A percentile compares a stretch with the other conserved stretches of the same genome.
Conservation (phyloP, 2,329 filamentous ascomycete genomes). For the Pezicula radicicola region DNA sequence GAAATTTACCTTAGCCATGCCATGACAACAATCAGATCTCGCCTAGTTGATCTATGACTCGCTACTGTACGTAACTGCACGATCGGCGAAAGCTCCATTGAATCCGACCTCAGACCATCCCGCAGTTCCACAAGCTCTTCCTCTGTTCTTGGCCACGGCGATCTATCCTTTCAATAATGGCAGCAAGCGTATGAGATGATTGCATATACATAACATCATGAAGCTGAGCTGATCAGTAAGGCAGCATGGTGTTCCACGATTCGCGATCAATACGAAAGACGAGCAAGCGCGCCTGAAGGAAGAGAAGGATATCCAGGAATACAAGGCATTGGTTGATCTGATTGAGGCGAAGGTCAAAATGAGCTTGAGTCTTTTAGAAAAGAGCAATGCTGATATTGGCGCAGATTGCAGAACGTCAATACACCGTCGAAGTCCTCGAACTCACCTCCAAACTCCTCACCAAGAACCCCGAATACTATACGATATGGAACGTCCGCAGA, state of each 20-base stretch:
- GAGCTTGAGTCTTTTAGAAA: constrained; percentile 1
- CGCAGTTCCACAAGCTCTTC: constrained; percentile 4
- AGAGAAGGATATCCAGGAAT: constrained; percentile 71
- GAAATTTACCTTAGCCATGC: neutral
- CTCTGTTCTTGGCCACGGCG: neutral
- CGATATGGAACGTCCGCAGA: constrained; percentile 86
- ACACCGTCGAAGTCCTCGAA: constrained; percentile 52
- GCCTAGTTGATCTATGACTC: neutral
- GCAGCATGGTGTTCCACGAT: constrained; percentile 82
- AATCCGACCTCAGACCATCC: neutral
- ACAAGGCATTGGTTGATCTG: constrained; percentile 66
- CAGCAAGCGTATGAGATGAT: constrained; percentile 31
- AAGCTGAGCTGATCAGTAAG: constrained; percentile 24
- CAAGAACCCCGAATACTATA: constrained; percentile 86
- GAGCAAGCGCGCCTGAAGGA: constrained; percentile 71
- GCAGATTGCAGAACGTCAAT: constrained; percentile 28
- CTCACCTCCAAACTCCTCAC: constrained; percentile 71
- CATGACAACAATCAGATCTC: neutral
- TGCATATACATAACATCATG: constrained; percentile 5
- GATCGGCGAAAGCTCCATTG: neutral
- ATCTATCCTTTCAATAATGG: constrained; percentile 17
- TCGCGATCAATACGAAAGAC: constrained; percentile 55
- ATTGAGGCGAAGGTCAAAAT: constrained; percentile 61
- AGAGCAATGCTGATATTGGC: constrained; percentile 11
- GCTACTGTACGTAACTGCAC: neutral